Base-by-base conservation (phyloP, 2,329 filamentous ascomycete species). In the Knufia fluminis region DNA sequence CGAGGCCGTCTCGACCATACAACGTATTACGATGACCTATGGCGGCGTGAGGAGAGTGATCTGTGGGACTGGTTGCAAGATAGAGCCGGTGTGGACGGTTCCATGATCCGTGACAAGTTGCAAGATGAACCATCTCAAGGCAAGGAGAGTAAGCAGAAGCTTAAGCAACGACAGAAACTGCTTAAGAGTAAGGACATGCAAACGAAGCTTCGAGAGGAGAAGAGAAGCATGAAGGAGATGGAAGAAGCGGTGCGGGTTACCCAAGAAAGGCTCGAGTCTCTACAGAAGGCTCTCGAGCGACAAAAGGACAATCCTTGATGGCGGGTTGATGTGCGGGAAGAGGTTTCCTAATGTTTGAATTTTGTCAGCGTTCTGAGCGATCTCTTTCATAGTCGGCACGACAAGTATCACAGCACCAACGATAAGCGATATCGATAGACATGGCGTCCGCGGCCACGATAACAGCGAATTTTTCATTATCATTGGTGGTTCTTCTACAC, bases 51-150 rank as follows among this genome's bases (percentile, higher is more conserved):
- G 65, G 90, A 96, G 64, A 87, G 79, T 56, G 87, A 92, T 59
- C 71, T 96, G 8, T 96, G 90, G 90, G 83, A 86, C 51, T 96
- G 90, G 90, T 71, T 96, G 3, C 90, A 96, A 65, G 86, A 94
- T 59, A 77, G 90, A 16, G 82, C 88, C 1, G 85, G 87, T 1
- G 71, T 92, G 63, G 83, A 88, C 49, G 45, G 45, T n/a, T 71
- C 72, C 3, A 62, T 71, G 42, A 60, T 65, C 14, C 45, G 45
- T 8, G 45, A 48, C 23, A 8, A 9, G 16, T 65, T 71, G 38
- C 66, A 68, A 52, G 58, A 52, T 31, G 44, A 54, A 35, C 45
- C 51, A 31, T 4, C n/a, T 8, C n/a, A 31, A 20, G 31, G 39
- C 14, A 36, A 52, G 60, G 53, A 58, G 55, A 45, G 51, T 23